phyloP scores from a whole-genome alignment of 2,329 filamentous ascomycete genomes.

The Epichloe uncinata region DNA sequence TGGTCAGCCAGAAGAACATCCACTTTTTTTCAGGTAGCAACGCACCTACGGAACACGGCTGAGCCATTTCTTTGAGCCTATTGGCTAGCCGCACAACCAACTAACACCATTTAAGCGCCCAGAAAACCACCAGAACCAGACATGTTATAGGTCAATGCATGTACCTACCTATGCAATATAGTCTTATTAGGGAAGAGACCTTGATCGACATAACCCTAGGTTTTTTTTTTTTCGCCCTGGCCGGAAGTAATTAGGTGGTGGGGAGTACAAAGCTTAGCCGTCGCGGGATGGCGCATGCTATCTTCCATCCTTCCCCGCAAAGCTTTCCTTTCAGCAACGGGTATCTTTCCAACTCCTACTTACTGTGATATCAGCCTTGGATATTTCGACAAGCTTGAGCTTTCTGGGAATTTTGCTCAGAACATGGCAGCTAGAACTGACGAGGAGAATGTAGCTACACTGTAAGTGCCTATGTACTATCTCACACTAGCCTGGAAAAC shows the following conservation, averaged over 20 bases:
- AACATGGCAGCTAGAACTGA: constrained; percentile 33
- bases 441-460: constrained; percentile 37
- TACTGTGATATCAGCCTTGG: not conserved
- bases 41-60: too few species aligned
- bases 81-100: too few species aligned
- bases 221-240: not conserved
- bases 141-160: too few species aligned
- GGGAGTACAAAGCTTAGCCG: too few species aligned
- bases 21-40: too few species aligned
- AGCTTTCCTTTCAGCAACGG: not conserved
- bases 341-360: not conserved
- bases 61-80: too few species aligned
- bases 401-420: not conserved
- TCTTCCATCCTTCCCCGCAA: not conserved
- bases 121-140: too few species aligned
- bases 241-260: not conserved
- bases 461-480: constrained; percentile 26
- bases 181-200: not conserved
- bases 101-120: too few species aligned
- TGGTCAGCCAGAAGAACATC: too few species aligned
- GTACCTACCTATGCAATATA: not conserved
- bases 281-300: not conserved
- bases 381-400: not conserved
- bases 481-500: not conserved
- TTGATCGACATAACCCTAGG: not conserved